Conservation (phyloP, 768 basidiomycete species). For the Trichaptum fuscoviolaceum region DNA sequence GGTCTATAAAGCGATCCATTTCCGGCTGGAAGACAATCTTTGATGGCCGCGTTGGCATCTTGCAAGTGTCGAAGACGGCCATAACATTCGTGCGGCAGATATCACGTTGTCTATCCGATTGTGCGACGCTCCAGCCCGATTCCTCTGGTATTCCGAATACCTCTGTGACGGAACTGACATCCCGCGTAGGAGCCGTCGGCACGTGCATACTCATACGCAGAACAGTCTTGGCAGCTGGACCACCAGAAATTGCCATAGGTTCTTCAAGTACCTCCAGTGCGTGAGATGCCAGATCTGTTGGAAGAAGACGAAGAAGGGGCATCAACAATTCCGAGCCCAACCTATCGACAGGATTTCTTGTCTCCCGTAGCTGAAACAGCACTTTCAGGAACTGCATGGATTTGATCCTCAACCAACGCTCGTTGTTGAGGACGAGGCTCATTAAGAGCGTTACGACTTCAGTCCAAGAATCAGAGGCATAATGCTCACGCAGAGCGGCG, state of each 20-base stretch:
- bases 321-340: slow-evolving; percentile 85
- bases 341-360: slow-evolving; percentile 63
- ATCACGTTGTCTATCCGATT: slow-evolving; percentile 52
- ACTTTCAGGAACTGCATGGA: slow-evolving; percentile 86
- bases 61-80: slow-evolving; percentile 83
- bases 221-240: slow-evolving; percentile 78
- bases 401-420: slow-evolving; percentile 77
- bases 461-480: slow-evolving; percentile 67
- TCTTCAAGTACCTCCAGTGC: slow-evolving; percentile 94
- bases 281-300: slow-evolving; percentile 76
- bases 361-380: slow-evolving; percentile 81
- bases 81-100: slow-evolving; percentile 72
- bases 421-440: slow-evolving; percentile 76
- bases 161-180: slow-evolving; percentile 51
- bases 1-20: slow-evolving; percentile 36
- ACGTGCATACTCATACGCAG: slow-evolving; percentile 86
- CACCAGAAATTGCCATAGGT: slow-evolving; percentile 73
- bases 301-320: slow-evolving; percentile 85
- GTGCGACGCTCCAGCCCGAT: slow-evolving; percentile 85
- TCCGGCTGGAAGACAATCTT: slow-evolving; percentile 70
- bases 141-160: slow-evolving; percentile 79
- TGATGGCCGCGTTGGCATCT: slow-evolving; percentile 61
- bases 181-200: slow-evolving; percentile 33
- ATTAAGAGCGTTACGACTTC: slow-evolving; percentile 83
- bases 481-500: slow-evolving; percentile 79